Evolutionary conservation across 2,329 filamentous ascomycete genomes (phyloP).

Genomic region (Hymenoscyphus infarciens): DNA sequence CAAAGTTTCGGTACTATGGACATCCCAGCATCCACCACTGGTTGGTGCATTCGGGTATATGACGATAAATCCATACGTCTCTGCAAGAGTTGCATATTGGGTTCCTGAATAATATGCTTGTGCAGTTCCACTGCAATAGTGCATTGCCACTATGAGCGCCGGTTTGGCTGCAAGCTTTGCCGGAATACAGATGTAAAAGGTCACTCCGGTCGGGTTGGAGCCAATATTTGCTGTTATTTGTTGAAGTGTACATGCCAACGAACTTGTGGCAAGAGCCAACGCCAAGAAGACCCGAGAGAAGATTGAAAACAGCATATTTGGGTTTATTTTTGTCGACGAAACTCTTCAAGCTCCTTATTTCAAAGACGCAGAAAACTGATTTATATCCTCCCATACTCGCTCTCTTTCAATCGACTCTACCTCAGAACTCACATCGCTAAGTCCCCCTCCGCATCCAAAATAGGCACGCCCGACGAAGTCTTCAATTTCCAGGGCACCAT

Average conservation of each 20-base stretch:
- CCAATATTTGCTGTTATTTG: constrained; percentile 7
- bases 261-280: not conserved
- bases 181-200: constrained; percentile 18
- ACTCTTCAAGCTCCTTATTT: too few species aligned
- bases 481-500: too few species aligned
- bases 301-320: too few species aligned
- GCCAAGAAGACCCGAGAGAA: not conserved
- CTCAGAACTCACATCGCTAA: too few species aligned
- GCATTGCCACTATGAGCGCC: constrained; percentile 17
- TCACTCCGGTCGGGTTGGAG: constrained; percentile 11
- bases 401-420: too few species aligned
- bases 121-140: constrained; percentile 39
- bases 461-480: too few species aligned
- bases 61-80: constrained; percentile 52
- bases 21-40: constrained; percentile 53
- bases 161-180: constrained; percentile 9
- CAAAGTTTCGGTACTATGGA: constrained; percentile 47
- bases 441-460: too few species aligned
- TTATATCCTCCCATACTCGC: too few species aligned
- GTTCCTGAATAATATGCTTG: constrained; percentile 32
- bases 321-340: too few species aligned
- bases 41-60: constrained; percentile 54
- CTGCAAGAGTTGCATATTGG: constrained; percentile 50
- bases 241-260: not conserved
- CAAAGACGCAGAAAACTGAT: too few species aligned